A percentile compares a stretch with the other conserved stretches of the same genome.
Conservation (phyloP, 352 stramenopile species). For the Phytophthora idaei region DNA sequence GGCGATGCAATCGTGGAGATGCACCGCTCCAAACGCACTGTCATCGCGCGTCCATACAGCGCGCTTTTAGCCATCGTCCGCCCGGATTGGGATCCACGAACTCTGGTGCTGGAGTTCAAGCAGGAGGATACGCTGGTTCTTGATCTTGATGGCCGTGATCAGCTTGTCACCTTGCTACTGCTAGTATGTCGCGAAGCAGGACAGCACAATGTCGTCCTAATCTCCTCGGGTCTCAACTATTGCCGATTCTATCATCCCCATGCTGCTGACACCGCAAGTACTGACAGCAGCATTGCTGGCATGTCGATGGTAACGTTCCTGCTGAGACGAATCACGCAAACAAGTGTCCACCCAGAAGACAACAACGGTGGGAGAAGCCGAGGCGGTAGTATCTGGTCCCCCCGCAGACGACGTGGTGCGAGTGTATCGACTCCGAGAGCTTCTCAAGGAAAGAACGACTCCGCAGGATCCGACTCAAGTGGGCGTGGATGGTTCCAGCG, state of each 20-base stretch:
- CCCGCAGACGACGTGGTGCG: slow-evolving; percentile 18
- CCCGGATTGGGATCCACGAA: slow-evolving; percentile 59
- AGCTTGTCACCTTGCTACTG: slow-evolving; percentile 70
- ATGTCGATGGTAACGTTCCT: slow-evolving; percentile 63
- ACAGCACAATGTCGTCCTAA: slow-evolving; percentile 57
- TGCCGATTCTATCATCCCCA: slow-evolving; percentile 71
- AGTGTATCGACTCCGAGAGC: slow-evolving; percentile 25
- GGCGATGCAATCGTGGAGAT: slow-evolving; percentile 63
- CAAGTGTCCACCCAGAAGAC: slow-evolving; percentile 22
- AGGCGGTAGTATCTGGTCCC: slow-evolving; percentile 33
- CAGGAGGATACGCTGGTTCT: slow-evolving; percentile 63
- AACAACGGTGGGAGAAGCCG: slow-evolving; percentile 15
- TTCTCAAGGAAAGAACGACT: slow-evolving; percentile 26
- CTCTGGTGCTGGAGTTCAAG: slow-evolving; percentile 68
- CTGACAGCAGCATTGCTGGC: slow-evolving; percentile 25
- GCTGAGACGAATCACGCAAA: slow-evolving; percentile 55
- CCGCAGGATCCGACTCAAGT: slow-evolving; percentile 18
- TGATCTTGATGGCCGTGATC: slow-evolving; percentile 58
- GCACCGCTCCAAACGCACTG: slow-evolving; percentile 59
- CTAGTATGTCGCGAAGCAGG: slow-evolving; percentile 65
- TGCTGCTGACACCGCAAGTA: slow-evolving; percentile 27
- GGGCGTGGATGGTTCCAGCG: slow-evolving; percentile 45
- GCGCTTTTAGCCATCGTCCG: slow-evolving; percentile 58
- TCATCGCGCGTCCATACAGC: slow-evolving; percentile 64
- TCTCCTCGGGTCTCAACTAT: slow-evolving; percentile 46